Conservation (phyloP, 805 yeast genomes). For the Phaffomyces thermotolerans region DNA sequence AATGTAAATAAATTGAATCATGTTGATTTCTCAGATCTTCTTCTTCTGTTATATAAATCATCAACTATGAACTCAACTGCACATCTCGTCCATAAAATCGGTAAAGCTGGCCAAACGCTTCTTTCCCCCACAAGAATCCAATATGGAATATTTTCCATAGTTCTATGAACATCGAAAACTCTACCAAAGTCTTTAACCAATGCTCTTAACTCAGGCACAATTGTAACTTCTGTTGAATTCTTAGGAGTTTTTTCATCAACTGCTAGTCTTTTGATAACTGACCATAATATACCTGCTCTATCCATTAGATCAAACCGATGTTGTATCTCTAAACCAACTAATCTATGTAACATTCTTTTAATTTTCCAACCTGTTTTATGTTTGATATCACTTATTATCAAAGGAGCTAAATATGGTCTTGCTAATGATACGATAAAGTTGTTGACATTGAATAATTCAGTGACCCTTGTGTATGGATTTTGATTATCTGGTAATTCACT, state of each 20-base stretch:
- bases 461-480: conserved; percentile 78
- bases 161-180: conserved; percentile 52
- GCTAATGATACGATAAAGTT: conserved; percentile 89
- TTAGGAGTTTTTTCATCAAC: conserved; percentile 85
- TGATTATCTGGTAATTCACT: conserved; percentile 36
- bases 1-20: neutral
- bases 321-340: conserved; percentile 61
- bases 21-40: conserved; percentile 15
- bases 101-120: conserved; percentile 88
- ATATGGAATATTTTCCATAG: conserved; percentile 79
- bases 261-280: conserved; percentile 63
- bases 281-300: conserved; percentile 66
- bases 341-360: conserved; percentile 29
- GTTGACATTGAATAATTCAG: conserved; percentile 92
- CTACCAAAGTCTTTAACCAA: conserved; percentile 29
- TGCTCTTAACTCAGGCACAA: conserved; percentile 79
- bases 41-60: conserved; percentile 44
- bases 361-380: conserved; percentile 45
- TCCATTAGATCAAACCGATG: conserved; percentile 80
- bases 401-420: conserved; percentile 88
- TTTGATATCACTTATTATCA: conserved; percentile 74
- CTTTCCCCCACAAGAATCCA: conserved; percentile 90
- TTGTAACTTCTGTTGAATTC: conserved; percentile 75
- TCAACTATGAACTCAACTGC: conserved; percentile 86
- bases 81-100: conserved; percentile 80